phyloP scores from a whole-genome alignment of 2,329 filamentous ascomycete species.

The Bipolaris oryzae region DNA sequence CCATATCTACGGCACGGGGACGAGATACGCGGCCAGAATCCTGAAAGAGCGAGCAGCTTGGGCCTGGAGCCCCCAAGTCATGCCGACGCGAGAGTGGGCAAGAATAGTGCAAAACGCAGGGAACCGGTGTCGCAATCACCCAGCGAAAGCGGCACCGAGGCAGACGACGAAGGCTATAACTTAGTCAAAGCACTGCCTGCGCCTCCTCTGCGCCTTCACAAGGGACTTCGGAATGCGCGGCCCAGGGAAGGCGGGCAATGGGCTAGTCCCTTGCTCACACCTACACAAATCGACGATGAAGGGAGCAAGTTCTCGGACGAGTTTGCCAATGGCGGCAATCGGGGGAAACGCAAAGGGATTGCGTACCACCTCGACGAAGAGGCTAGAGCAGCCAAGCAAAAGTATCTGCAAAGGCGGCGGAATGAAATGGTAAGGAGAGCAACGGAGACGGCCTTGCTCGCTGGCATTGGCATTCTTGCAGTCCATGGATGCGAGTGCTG shows the following conservation, averaged over 20 bases:
- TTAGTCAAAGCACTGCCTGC: slow-evolving; percentile 85
- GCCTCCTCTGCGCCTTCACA: slow-evolving; percentile 72
- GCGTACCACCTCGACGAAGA: slow-evolving; percentile 40
- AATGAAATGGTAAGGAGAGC: slow-evolving; percentile 79
- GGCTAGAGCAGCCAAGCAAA: slow-evolving; percentile 59
- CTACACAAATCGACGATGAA: slow-evolving; percentile 56
- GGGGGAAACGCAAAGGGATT: slow-evolving; percentile 21
- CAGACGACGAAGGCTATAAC: slow-evolving; percentile 81
- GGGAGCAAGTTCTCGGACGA: slow-evolving; percentile 45
- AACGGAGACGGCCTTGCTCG: slow-evolving; percentile 61
- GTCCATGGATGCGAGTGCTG: slow-evolving; percentile 48
- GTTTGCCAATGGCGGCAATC: slow-evolving; percentile 45
- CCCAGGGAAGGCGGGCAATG: slow-evolving; percentile 45
- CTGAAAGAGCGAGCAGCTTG: slow-evolving; percentile 3
- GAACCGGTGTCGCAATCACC: slow-evolving; percentile 50
- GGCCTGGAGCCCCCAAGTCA: slow-evolving; percentile 21
- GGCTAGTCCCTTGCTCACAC: slow-evolving; percentile 52
- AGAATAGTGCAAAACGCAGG: slow-evolving; percentile 35
- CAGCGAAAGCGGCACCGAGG: slow-evolving; percentile 92
- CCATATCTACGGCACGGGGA: slow-evolving; percentile 45
- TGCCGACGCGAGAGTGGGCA: slow-evolving; percentile 31
- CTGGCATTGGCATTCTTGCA: slow-evolving; percentile 58
- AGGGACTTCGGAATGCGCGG: slow-evolving; percentile 70
- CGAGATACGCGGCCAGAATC: slow-evolving; percentile 31
- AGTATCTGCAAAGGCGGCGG: slow-evolving; percentile 83